Percentiles rank a stretch among this genome's conserved stretches.
Conservation (phyloP, 352 stramenopile genomes). For the Phytopythium cucurbitacearum region DNA sequence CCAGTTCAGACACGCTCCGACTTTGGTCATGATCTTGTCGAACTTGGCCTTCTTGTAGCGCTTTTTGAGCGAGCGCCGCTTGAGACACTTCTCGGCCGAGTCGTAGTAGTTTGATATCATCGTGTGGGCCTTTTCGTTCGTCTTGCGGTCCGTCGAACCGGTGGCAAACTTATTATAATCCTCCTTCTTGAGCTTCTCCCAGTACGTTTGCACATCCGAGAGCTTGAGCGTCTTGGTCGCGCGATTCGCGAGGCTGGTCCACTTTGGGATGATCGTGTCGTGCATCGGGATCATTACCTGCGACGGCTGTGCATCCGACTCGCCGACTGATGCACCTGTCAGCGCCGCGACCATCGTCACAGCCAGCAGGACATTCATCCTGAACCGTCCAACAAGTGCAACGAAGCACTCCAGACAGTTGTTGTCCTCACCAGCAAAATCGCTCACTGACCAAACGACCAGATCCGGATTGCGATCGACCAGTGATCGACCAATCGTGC, state of each 20-base stretch:
- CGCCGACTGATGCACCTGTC: not conserved
- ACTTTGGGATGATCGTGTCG: slow-evolving; percentile 3
- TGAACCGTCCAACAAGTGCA: not conserved
- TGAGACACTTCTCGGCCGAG: not conserved
- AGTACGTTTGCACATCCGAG: not conserved
- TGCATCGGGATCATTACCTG: not conserved
- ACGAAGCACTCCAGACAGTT: not conserved
- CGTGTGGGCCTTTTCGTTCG: not conserved
- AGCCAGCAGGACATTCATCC: slow-evolving; percentile 2
- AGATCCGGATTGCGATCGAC: too few relatives aligned
- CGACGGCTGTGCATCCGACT: not conserved
- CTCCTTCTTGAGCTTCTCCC: not conserved
- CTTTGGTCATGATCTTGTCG: slow-evolving; percentile 1
- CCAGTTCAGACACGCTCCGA: not conserved
- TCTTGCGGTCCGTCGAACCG: not conserved
- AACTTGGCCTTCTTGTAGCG: not conserved
- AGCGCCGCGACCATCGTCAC: not conserved
- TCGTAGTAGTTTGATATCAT: slow-evolving; percentile 5
- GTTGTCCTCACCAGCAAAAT: slow-evolving; percentile 1
- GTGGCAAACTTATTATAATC: not conserved
- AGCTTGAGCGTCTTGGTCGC: not conserved
- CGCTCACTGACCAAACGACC: not conserved
- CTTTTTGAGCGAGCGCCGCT: not conserved
- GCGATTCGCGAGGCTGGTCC: not conserved
- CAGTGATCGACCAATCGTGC: too few relatives aligned